Evolutionary conservation across 2,329 filamentous ascomycete genomes (phyloP).

Genomic region (Penicillium sclerotigenum): DNA sequence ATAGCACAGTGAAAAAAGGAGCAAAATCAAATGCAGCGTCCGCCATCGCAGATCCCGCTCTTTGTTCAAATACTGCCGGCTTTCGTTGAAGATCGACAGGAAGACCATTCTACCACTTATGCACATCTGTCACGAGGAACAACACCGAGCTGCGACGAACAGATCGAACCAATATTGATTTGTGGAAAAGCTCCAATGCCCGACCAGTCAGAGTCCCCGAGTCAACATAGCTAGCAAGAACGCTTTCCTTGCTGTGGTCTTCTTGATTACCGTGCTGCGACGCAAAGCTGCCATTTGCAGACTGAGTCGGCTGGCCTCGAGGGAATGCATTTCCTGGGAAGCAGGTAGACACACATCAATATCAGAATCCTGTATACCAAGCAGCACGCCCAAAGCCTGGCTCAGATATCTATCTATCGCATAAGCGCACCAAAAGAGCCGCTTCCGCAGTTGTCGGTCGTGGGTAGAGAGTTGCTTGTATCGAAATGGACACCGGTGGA

Average conservation of each 20-base stretch:
- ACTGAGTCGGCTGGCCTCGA: slow-evolving; percentile 1
- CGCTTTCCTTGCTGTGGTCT: slow-evolving; percentile 27
- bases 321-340: slow-evolving; percentile 41
- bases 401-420: slow-evolving; percentile 44
- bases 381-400: slow-evolving; percentile 39
- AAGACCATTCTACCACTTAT: slow-evolving; percentile 46
- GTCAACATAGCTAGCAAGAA: slow-evolving; percentile 40
- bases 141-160: slow-evolving; percentile 38
- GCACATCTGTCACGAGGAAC: slow-evolving; percentile 40
- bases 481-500: slow-evolving; percentile 53
- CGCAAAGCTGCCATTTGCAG: neutral
- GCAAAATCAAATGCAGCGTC: slow-evolving; percentile 32
- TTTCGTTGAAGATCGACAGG: slow-evolving; percentile 29
- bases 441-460: slow-evolving; percentile 41
- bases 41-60: neutral
- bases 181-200: slow-evolving; percentile 43
- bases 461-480: slow-evolving; percentile 47
- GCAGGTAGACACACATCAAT: slow-evolving; percentile 48
- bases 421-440: slow-evolving; percentile 45
- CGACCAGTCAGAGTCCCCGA: slow-evolving; percentile 41
- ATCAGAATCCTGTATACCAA: slow-evolving; percentile 43
- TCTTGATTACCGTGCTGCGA: slow-evolving; percentile 2
- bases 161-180: slow-evolving; percentile 42
- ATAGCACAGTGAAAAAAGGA: slow-evolving; percentile 43
- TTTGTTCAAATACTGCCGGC: neutral